Conservation (phyloP, 257 asterid species). For the Primulina huaijiensis region DNA sequence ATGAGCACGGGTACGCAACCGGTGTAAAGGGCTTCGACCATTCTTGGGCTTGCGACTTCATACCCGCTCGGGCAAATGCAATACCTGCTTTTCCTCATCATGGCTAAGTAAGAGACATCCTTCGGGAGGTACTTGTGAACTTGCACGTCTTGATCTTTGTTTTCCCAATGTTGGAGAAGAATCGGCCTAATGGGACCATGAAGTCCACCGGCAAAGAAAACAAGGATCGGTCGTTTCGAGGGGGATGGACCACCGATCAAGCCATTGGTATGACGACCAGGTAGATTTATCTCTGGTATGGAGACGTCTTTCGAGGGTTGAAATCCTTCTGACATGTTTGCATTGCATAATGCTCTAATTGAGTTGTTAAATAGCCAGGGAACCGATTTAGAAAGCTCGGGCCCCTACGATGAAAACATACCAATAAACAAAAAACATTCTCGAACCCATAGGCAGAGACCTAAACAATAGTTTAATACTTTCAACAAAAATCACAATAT, state of each 20-base stretch:
- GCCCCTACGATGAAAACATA: slow-evolving; percentile 45
- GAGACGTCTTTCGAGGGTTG: slow-evolving; percentile 68
- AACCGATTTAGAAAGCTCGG: slow-evolving; percentile 59
- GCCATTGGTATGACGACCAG: slow-evolving; percentile 59
- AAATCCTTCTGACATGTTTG: slow-evolving; percentile 75
- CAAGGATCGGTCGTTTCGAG: slow-evolving; percentile 55
- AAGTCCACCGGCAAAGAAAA: slow-evolving; percentile 78
- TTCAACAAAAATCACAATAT: not conserved
- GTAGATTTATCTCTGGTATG: slow-evolving; percentile 73
- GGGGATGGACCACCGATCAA: slow-evolving; percentile 74
- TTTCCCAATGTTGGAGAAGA: slow-evolving; percentile 75
- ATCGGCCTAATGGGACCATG: slow-evolving; percentile 82
- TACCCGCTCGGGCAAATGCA: slow-evolving; percentile 87
- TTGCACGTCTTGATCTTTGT: slow-evolving; percentile 63
- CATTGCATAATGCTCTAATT: slow-evolving; percentile 77
- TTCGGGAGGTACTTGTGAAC: slow-evolving; percentile 65
- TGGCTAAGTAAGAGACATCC: slow-evolving; percentile 47
- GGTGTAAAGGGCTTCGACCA: slow-evolving; percentile 73
- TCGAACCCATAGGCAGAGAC: no score
- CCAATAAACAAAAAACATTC: no score
- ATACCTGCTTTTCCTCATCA: slow-evolving; percentile 63
- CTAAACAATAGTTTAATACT: no score
- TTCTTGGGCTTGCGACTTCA: slow-evolving; percentile 81
- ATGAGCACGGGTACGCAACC: slow-evolving; percentile 73
- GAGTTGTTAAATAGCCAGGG: slow-evolving; percentile 66